Percentiles rank a stretch among this genome's conserved stretches.
These are phyloP conservation scores for Babesia gibsoni DNA, from an alignment of 169 alveolate species.

Conservation along the genomic window DNA sequence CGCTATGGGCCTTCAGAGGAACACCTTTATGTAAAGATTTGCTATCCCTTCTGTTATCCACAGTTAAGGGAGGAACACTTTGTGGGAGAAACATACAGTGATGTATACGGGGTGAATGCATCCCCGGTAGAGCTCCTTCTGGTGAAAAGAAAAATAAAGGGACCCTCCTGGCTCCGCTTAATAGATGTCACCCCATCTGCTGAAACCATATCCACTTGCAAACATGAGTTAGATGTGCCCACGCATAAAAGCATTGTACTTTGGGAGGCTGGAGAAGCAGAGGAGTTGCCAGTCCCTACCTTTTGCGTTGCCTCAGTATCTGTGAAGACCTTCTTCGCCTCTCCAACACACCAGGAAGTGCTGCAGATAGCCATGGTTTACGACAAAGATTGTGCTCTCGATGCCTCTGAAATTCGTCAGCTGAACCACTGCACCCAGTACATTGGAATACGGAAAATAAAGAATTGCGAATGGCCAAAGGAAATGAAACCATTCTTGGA, in stretches of 20 bases:
- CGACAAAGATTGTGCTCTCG: conserved; percentile 29
- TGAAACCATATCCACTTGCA: conserved; percentile 46
- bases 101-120: conserved; percentile 64
- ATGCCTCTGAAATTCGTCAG: conserved; percentile 16
- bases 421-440: conserved; percentile 36
- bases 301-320: conserved; percentile 49
- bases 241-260: conserved; percentile 46
- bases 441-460: conserved; percentile 50
- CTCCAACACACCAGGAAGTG: conserved; percentile 58
- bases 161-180: conserved; percentile 81
- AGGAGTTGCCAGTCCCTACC: conserved; percentile 46
- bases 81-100: conserved; percentile 28
- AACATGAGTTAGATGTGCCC: conserved; percentile 47
- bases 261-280: conserved; percentile 45
- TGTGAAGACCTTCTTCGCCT: conserved; percentile 47
- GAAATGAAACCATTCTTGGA: conserved; percentile 32
- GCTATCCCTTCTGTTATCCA: conserved; percentile 59
- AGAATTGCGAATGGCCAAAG: conserved; percentile 39
- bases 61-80: conserved; percentile 21
- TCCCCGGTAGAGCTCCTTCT: conserved; percentile 63
- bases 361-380: conserved; percentile 42
- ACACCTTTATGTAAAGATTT: conserved; percentile 53
- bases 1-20: conserved; percentile 59
- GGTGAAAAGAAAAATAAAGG: conserved; percentile 77
- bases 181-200: conserved; percentile 9